Evolutionary conservation across 2,329 filamentous ascomycete genomes (phyloP).

Genomic region (Aspergillus calidoustus): DNA sequence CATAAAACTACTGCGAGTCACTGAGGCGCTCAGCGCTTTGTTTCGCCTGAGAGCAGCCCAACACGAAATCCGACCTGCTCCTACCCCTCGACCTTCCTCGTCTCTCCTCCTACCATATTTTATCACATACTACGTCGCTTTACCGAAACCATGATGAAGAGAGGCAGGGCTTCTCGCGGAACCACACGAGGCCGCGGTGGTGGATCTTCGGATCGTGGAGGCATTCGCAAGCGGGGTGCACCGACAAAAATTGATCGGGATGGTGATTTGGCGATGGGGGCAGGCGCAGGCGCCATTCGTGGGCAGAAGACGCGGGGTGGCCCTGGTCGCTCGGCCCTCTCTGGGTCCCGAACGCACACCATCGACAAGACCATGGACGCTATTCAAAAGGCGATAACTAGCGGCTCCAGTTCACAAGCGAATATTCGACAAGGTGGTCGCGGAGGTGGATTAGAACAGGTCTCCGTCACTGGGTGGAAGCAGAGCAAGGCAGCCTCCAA

Average conservation of each 20-base stretch:
- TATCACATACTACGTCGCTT: background rate
- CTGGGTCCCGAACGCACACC: conserved; percentile 27
- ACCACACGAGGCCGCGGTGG: conserved; percentile 26
- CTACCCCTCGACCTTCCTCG: background rate
- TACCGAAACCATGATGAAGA: conserved; percentile 37
- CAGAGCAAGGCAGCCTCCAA: conserved; percentile 71
- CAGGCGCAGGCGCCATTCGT: conserved; percentile 37
- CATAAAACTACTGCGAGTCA: conserved; percentile 20
- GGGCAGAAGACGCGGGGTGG: conserved; percentile 42
- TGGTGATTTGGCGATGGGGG: conserved; percentile 66
- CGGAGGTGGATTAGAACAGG: conserved; percentile 34
- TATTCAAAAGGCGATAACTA: conserved; percentile 43
- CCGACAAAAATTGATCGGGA: conserved; percentile 59
- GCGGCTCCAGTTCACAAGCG: conserved; percentile 38
- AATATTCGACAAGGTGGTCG: conserved; percentile 46
- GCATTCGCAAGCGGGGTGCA: conserved; percentile 56
- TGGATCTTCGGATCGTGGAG: conserved; percentile 47
- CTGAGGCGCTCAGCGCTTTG: conserved; percentile 36
- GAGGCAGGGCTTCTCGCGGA: conserved; percentile 35
- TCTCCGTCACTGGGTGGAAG: conserved; percentile 65
- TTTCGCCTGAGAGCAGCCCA: conserved; percentile 16
- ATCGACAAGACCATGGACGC: conserved; percentile 40
- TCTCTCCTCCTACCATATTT: background rate
- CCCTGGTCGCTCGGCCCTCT: conserved; percentile 28
- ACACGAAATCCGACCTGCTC: background rate